Conservation (phyloP, 2,329 filamentous ascomycete species). For the Verticillium nubilum region DNA sequence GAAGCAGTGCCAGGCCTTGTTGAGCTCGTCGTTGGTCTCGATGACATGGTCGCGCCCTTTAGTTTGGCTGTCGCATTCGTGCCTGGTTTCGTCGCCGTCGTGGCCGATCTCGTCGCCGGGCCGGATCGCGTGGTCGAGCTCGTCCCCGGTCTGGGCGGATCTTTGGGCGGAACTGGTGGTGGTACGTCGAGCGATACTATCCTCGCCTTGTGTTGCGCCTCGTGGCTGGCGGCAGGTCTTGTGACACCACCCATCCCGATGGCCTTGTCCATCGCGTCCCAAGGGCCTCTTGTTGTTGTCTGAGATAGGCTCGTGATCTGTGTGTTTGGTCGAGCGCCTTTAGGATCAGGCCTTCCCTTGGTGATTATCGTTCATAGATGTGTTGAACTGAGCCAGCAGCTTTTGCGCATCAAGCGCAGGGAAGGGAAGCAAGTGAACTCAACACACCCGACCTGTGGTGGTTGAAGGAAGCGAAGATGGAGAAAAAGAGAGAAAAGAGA, state of each 20-base stretch:
- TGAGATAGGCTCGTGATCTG: not conserved
- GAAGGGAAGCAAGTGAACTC: not conserved
- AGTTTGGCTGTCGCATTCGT: not conserved
- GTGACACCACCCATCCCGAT: not conserved
- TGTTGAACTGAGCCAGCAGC: not conserved
- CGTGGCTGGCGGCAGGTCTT: not conserved
- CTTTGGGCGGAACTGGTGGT: constrained; percentile 7
- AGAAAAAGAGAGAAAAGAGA: not conserved
- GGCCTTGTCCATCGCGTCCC: not conserved
- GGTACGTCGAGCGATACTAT: constrained; percentile 2
- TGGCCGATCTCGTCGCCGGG: not conserved
- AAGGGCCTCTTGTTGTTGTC: not conserved
- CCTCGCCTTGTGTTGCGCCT: not conserved
- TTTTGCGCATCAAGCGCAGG: not conserved
- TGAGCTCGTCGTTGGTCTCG: not conserved
- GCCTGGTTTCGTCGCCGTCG: not conserved
- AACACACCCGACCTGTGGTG: not conserved
- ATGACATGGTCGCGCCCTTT: not conserved
- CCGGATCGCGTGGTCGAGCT: not conserved
- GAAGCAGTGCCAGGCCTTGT: not conserved
- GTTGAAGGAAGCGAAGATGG: not conserved
- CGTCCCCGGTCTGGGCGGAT: not conserved
- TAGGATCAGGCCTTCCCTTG: not conserved
- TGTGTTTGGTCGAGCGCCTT: not conserved
- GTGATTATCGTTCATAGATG: not conserved